Base-by-base conservation (phyloP, 257 asterid species). In the Lithospermum erythrorhizon region DNA sequence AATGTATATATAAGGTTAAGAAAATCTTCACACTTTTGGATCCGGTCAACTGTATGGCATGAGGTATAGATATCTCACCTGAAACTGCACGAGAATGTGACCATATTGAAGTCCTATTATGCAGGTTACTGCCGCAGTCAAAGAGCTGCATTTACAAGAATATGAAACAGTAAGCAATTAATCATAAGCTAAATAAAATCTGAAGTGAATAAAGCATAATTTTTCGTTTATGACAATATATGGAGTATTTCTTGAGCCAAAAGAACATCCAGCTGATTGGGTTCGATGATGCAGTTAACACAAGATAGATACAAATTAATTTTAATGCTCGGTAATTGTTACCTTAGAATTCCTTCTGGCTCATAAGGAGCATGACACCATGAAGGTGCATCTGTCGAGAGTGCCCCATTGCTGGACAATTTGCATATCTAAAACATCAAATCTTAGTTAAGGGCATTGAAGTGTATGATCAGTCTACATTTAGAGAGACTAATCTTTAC, bases 311-410 rank as follows among this genome's bases (percentile, higher is more conserved):
- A 10, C 49, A 25, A 11, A 37, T n/a, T 20, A 3, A 64, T 41
- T 52, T 49, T 24, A 9, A n/a, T 20, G 67, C 32, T 27, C 32
- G 7, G 6, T 27, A 27, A 45, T 56, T 58, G 61, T 73, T 73
- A 87, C 97, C 97, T 90, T 72, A 90, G 72, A 76, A 84, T 81
- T 52, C 96, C 96, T 80, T 90, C 96, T 61, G 97, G 97, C 68
- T 90, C 97, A 71, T 78, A 90, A 71, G 95, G 87, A 68, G 88
- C 83, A 63, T 65, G 74, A 65, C 90, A 87, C 89, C 87, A 84
- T 53, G 84, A 66, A 52, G 95, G 94, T 8, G 81, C 61, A 58
- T 65, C 72, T 57, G 21, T 37, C 53, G 87, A 78, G 63, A 70
- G 74, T 75, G 64, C 72, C 16, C 76, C 80, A 4, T 71, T 65